Base-by-base conservation (phyloP, 164 flowering plant genomes). In the Piper betle region DNA sequence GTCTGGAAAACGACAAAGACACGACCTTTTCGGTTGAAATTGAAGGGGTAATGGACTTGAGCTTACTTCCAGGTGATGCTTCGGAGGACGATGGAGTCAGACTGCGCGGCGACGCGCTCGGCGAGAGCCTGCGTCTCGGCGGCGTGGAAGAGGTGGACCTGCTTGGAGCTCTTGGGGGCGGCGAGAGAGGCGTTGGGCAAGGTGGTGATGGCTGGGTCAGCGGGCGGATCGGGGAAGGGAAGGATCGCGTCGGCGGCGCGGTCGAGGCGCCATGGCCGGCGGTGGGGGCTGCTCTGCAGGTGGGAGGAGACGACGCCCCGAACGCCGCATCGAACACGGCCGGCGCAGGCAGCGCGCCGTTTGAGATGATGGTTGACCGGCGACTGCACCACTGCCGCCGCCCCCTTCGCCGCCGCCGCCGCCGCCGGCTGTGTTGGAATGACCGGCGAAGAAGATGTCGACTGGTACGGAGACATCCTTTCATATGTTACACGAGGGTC, bases 81-180 rank as follows among this genome's bases (percentile, higher is more conserved):
- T 12, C 96, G 75, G 3, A 93, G 86, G 75, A 86, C 91, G 71
- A 93, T 85, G 53, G 80, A 61, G 56, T 89, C 97, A 0, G 97
- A 89, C 52, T 84, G 75, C 0, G 88, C 75, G 11, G 92, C 96
- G 53, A 89, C 66, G 68, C 87, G 69, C 68, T 82, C 77, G 1
- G 98, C 98, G 0, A 92, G 87, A 6, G 75, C 74, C 70, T 78
- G 73, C 64, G 82, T 87, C 73, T 93, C 98, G 4, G 72, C 75
- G 64, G 84, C 83, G 76, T 86, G 84, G 67, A 87, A 93, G n/a
- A 93, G 81, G 70, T 81, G 84, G 38, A 93, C 83, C 69, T 74
- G 83, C 71, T 93, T 89, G n/a, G 61, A 46, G 5, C 50, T 18
- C 56, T 57, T 57, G 46, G 67, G n/a, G 3, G 72, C 41, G 12